phyloP scores from a whole-genome alignment of 805 yeast genomes.

The Peterozyma xylosa region DNA sequence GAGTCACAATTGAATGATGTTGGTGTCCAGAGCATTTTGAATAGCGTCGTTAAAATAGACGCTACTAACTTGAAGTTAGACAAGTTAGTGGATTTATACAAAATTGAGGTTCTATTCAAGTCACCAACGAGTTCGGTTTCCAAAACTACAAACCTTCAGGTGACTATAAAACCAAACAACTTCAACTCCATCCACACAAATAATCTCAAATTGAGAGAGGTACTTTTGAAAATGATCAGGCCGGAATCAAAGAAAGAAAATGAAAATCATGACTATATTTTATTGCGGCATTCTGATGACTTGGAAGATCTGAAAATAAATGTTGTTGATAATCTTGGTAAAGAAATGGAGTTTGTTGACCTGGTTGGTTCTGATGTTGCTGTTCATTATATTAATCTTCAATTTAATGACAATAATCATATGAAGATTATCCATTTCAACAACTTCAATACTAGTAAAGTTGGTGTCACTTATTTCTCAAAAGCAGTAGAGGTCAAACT shows the following conservation, averaged over 20 bases:
- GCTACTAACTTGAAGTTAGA: too few species aligned
- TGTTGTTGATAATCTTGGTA: not conserved
- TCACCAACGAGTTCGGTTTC: too few species aligned
- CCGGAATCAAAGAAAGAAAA: constrained; percentile 2
- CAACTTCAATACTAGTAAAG: not conserved
- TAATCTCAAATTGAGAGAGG: constrained; percentile 12
- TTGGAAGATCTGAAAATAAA: not conserved
- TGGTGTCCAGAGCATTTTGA: too few species aligned
- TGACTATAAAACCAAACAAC: too few species aligned
- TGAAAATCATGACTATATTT: not conserved
- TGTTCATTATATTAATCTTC: not conserved
- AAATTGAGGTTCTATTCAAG: too few species aligned
- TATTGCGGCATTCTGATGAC: not conserved
- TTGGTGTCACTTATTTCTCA: not conserved
- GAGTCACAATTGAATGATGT: constrained; percentile 19
- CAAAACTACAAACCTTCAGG: too few species aligned
- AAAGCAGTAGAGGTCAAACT: not conserved
- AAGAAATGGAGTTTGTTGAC: not conserved
- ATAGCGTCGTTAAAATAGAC: too few species aligned
- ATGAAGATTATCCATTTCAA: not conserved
- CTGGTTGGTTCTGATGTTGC: not conserved
- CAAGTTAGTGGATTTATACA: too few species aligned
- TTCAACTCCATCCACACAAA: constrained; percentile 2
- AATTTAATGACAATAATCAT: not conserved
- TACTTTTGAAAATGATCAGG: constrained; percentile 14